Evolutionary conservation across 2,329 filamentous ascomycete species (phyloP).

Genomic region (Claviceps quebecensis): DNA sequence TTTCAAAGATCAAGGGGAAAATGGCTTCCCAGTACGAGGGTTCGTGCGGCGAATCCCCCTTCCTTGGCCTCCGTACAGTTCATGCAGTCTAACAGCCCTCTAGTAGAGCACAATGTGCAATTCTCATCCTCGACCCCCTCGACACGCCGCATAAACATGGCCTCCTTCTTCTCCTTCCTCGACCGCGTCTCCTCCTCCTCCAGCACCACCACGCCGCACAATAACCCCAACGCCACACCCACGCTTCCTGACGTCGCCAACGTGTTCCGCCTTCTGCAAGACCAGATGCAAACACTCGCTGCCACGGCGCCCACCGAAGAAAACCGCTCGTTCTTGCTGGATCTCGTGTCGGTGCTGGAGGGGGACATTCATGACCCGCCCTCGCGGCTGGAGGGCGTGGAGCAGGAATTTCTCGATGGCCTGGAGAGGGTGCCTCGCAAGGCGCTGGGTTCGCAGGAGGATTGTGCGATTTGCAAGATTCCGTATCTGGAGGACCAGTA

Average conservation of each 20-base stretch:
- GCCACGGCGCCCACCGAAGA: slow-evolving; percentile 31
- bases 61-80: too few species aligned
- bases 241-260: slow-evolving; percentile 45
- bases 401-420: slow-evolving; percentile 43
- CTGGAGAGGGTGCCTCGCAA: slow-evolving; percentile 44
- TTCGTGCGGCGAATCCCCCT: neutral
- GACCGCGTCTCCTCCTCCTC: slow-evolving; percentile 32
- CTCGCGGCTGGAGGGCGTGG: slow-evolving; percentile 36
- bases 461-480: slow-evolving; percentile 51
- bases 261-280: slow-evolving; percentile 44
- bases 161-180: slow-evolving; percentile 45
- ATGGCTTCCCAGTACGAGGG: slow-evolving; percentile 48
- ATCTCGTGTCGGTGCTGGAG: slow-evolving; percentile 34
- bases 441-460: slow-evolving; percentile 33
- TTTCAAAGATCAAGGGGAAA: neutral
- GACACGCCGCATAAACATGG: slow-evolving; percentile 47
- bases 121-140: slow-evolving; percentile 23
- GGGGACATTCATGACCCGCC: slow-evolving; percentile 39
- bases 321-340: slow-evolving; percentile 36
- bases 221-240: slow-evolving; percentile 45
- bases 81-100: neutral
- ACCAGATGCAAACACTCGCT: slow-evolving; percentile 40
- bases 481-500: slow-evolving; percentile 47
- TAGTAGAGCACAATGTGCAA: slow-evolving; percentile 53
- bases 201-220: slow-evolving; percentile 21